Evolutionary conservation across 2,329 filamentous ascomycete species (phyloP), one percentile per base, ranked within the genome.

Genomic region (Tolypocladium inflatum): DNA sequence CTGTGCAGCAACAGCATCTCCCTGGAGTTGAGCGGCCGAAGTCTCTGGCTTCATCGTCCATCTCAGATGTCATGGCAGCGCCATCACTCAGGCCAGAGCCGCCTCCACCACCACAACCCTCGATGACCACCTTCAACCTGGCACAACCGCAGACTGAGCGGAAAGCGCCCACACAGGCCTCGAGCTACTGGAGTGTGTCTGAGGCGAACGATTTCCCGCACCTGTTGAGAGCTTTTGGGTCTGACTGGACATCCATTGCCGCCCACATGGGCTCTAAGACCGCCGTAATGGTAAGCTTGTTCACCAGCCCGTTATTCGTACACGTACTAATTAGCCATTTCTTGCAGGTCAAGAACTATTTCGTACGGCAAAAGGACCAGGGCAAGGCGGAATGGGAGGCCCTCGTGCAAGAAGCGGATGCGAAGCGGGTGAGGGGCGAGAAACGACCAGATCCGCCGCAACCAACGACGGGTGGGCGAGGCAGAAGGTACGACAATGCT

Each of bases 181-280:
- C 88, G 1, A 93, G 89, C 71, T 94, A 94, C 70, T 94, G 90
- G 90, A 93, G 89, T 66, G 89, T 93, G 26, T 88, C 87, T 1
- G 90, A 94, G 73, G 81, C 87, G 57, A 87, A 81, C 53, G 89
- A 92, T 66, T 94, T 94, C 71, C 85, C 87, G 41, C 81, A 80
- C 58, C 79, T 91, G 59, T 77, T 94, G 53, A 81, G 79, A 55
- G 82, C 90, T 57, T 93, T 91, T 73, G 90, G 90, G 59, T 90
- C 87, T 19, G 89, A 94, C 68, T 94, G 89, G 83, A 76, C 77
- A 54, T 83, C 82, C 5, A 93, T 93, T 71, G 87, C 90, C 45
- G 79, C 79, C 55, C 85, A 90, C 65, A 91, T 94, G 87, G 86
- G 87, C 55, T 90, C 89, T 5, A 93, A 93, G 73, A 93, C 90